These are phyloP conservation scores for Daldinia grandis DNA, from an alignment of 495 filamentous ascomycete species.

Conservation along the genomic window DNA sequence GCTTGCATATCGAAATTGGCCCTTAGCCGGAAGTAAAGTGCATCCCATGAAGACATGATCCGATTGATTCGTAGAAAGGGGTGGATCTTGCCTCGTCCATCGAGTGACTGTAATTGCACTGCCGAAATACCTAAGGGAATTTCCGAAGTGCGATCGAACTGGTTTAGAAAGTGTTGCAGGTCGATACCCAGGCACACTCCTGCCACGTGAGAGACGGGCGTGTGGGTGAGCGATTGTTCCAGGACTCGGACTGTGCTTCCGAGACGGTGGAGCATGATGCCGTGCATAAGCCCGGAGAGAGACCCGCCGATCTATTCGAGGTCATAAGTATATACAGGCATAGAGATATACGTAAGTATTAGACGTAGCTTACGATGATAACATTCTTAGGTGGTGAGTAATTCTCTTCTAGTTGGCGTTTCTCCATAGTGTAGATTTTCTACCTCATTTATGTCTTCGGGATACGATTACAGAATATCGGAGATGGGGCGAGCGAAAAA, in stretches of 20 bases:
- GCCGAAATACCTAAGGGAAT: background rate
- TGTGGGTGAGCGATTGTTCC: background rate
- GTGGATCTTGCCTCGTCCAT: background rate
- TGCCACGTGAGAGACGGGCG: background rate
- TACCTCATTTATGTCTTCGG: background rate
- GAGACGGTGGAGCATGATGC: background rate
- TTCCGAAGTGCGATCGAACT: background rate
- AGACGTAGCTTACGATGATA: background rate
- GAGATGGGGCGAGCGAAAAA: background rate
- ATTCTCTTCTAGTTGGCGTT: background rate
- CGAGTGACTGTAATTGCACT: background rate
- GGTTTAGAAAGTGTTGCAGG: background rate
- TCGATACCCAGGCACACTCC: background rate
- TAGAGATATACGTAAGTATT: background rate
- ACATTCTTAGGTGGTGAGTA: background rate
- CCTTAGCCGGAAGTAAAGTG: background rate
- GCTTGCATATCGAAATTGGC: background rate
- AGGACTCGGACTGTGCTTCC: background rate
- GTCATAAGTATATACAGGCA: background rate
- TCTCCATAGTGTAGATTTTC: background rate
- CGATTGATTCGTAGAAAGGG: background rate
- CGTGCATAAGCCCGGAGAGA: background rate
- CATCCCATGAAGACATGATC: background rate
- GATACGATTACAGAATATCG: background rate
- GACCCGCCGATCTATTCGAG: background rate